Base-by-base conservation (phyloP, 352 stramenopile genomes). In the Pythium rishiriense region DNA sequence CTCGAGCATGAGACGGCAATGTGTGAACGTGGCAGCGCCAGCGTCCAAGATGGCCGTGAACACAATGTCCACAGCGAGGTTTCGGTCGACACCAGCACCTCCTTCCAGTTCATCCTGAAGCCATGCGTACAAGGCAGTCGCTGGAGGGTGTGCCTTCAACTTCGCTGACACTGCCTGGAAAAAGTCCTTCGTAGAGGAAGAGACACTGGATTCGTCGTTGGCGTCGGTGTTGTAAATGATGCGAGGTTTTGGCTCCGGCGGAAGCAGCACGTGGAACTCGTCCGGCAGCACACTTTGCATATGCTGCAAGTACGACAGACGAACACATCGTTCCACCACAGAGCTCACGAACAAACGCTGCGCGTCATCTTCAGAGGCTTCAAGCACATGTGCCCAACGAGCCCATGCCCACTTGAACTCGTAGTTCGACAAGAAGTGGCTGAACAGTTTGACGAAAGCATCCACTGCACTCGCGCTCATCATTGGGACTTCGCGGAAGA, bases 401-500 rank as follows among this genome's bases (percentile, higher is more conserved):
- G 77, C 68, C 85, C 85, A 96, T 6, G 78, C 74, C 87, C 87
- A 96, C 64, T 96, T 96, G 64, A 81, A 96, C 60, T 96, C 87
- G 47, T 93, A 96, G 46, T 96, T 96, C 3, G 85, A 91, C 35
- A 96, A 42, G 55, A 96, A 96, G 58, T 93, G 85, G 56, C 83
- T 92, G 58, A 96, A 90, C 25, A 93, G 58, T 48, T 85, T 72
- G 37, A 92, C 85, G n/a, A 96, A 91, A 4, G 78, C 75, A 37
- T 90, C 76, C 7, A 81, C 59, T 0, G 73, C 73, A 25, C 69
- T 67, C 7, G 85, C 81, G 37, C 73, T 81, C 85, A 96, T 93
- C 22, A 76, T 74, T 10, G 85, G 79, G 3, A 96, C 70, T 64
- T 93, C 81, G 50, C 87, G 85, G 65, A 94, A 96, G n/a, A 94